A percentile compares a stretch with the other conserved stretches of the same genome.
Conservation (phyloP, 495 filamentous ascomycete species). For the Acidomyces sp. region DNA sequence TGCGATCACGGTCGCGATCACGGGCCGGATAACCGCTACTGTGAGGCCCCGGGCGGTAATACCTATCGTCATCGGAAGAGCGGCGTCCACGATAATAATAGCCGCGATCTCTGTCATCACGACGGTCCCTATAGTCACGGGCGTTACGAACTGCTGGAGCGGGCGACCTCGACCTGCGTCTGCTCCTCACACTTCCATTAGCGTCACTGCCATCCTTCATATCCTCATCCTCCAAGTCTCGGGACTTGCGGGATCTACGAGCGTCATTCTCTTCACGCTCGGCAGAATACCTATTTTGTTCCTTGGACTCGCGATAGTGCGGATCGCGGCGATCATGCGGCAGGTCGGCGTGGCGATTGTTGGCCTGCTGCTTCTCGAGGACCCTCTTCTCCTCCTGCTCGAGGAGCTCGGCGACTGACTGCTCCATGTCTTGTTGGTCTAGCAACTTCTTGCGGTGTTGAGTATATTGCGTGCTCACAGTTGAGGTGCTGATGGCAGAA, state of each 20-base stretch:
- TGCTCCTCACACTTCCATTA: conserved; percentile 62
- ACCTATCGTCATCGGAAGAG: conserved; percentile 57
- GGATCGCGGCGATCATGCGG: conserved; percentile 38
- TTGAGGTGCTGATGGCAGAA: conserved; percentile 2
- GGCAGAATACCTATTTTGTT: conserved; percentile 46
- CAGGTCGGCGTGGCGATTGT: conserved; percentile 1
- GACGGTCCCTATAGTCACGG: conserved; percentile 27
- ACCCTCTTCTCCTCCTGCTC: conserved; percentile 18
- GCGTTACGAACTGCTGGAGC: conserved; percentile 37
- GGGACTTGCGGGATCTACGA: conserved; percentile 41
- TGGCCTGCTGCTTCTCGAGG: conserved; percentile 1
- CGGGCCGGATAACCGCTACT: conserved; percentile 22
- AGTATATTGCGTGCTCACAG: conserved; percentile 10
- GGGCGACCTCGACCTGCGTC: conserved; percentile 71
- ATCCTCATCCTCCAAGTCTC: conserved; percentile 49
- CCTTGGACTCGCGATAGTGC: conserved; percentile 38
- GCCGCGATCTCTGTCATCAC: conserved; percentile 1
- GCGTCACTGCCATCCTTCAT: conserved; percentile 46
- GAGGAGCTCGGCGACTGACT: conserved; percentile 16
- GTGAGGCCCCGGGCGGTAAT: conserved; percentile 55
- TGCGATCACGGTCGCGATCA: conserved; percentile 39
- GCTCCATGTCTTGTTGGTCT: conserved; percentile 10
- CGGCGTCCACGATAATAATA: conserved; percentile 42
- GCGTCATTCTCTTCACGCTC: conserved; percentile 48
- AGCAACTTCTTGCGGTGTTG: not conserved